Percentiles rank a stretch among this genome's conserved stretches.
Evolutionary conservation across 1,139 yeast species (phyloP).

Genomic region (Taphrina confusa): DNA sequence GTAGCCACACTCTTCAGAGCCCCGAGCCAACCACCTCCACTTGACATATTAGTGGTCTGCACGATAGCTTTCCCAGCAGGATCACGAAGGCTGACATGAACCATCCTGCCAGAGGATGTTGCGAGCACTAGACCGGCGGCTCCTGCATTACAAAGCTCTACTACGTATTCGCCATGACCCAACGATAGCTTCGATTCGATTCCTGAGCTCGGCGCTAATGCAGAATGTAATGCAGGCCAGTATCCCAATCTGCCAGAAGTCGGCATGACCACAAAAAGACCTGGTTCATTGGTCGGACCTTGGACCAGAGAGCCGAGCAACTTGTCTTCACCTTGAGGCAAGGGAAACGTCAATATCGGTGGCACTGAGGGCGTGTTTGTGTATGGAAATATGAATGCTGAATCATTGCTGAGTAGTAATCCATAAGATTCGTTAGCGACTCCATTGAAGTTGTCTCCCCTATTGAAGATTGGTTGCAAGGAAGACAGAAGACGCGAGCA

Average conservation of each 20-base stretch:
- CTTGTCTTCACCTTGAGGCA: conserved; percentile 45
- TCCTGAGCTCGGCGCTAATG: conserved; percentile 28
- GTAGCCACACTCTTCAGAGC: conserved; percentile 38
- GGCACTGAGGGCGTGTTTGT: conserved; percentile 63
- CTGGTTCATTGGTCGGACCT: conserved; percentile 68
- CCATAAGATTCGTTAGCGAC: conserved; percentile 21
- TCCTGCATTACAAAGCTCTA: conserved; percentile 27
- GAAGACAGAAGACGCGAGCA: conserved; percentile 62
- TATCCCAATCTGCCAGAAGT: conserved; percentile 42
- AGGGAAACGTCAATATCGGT: conserved; percentile 52
- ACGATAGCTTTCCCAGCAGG: conserved; percentile 61
- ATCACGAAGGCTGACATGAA: conserved; percentile 67
- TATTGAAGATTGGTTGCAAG: conserved; percentile 50
- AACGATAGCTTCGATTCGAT: conserved; percentile 18
- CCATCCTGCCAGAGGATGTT: conserved; percentile 69
- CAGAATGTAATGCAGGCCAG: conserved; percentile 30
- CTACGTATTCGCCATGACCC: conserved; percentile 11
- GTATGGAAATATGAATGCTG: conserved; percentile 69
- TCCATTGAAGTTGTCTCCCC: conserved; percentile 35
- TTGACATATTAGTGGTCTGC: conserved; percentile 39
- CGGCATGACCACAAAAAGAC: conserved; percentile 62
- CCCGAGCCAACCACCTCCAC: conserved; percentile 39
- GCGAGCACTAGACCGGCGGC: conserved; percentile 70
- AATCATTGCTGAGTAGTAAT: conserved; percentile 36
- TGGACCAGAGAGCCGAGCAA: conserved; percentile 66